Conservation (phyloP, 2,329 filamentous ascomycete genomes). For the Myriangium duriaei region DNA sequence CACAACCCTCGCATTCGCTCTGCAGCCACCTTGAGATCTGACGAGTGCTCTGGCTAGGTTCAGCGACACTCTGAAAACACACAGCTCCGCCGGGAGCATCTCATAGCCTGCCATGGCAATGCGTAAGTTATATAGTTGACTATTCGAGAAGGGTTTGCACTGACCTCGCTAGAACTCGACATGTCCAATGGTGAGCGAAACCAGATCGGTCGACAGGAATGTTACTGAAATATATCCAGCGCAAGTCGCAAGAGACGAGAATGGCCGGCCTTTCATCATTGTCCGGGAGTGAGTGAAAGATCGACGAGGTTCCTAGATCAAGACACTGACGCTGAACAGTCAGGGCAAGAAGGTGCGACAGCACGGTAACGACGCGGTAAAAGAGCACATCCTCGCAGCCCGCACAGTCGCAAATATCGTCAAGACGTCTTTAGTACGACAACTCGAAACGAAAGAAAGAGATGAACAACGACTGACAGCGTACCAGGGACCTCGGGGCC, state of each 20-base stretch:
- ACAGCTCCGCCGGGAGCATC: slow-evolving; percentile 10
- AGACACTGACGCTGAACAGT: slow-evolving; percentile 37
- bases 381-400: slow-evolving; percentile 93
- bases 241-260: slow-evolving; percentile 87
- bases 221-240: too few species aligned
- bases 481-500: slow-evolving; percentile 61
- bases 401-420: slow-evolving; percentile 94
- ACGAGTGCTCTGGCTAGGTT: too few species aligned
- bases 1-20: too few species aligned
- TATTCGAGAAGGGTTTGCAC: too few species aligned
- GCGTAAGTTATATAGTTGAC: slow-evolving; percentile 50
- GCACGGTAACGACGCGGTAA: slow-evolving; percentile 93
- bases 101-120: slow-evolving; percentile 42
- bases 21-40: too few species aligned
- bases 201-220: too few species aligned
- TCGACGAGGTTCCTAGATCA: slow-evolving; percentile 8
- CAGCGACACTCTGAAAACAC: too few species aligned
- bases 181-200: slow-evolving; percentile 59
- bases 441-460: slow-evolving; percentile 2
- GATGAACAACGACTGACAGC: background rate
- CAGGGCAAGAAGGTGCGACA: slow-evolving; percentile 97
- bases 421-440: slow-evolving; percentile 70
- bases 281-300: slow-evolving; percentile 74
- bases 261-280: slow-evolving; percentile 93
- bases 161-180: slow-evolving; percentile 64